Evolutionary conservation across 805 yeast genomes (phyloP).

Genomic region (Huiozyma naganishii): DNA sequence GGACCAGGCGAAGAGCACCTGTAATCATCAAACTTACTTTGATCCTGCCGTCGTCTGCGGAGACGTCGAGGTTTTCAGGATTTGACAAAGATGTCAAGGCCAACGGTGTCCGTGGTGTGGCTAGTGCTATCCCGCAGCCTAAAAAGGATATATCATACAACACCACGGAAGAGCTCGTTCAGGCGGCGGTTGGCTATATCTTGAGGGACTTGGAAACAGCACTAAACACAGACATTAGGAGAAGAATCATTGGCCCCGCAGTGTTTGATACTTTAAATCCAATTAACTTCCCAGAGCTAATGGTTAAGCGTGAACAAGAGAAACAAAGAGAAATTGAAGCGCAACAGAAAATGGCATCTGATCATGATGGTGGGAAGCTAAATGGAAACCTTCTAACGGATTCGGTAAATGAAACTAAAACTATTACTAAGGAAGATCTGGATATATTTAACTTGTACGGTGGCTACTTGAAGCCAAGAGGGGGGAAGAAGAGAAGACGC

Average conservation of each 20-base stretch:
- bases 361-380: neutral
- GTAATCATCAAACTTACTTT: constrained; percentile 18
- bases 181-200: constrained; percentile 49
- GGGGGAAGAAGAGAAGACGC: constrained; percentile 8
- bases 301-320: constrained; percentile 28
- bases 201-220: constrained; percentile 54
- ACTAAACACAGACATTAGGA: constrained; percentile 61
- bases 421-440: constrained; percentile 21
- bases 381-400: neutral
- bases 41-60: constrained; percentile 6
- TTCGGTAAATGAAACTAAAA: constrained; percentile 3
- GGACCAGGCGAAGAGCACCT: constrained; percentile 13
- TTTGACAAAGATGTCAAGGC: neutral
- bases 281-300: constrained; percentile 42
- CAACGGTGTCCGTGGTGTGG: neutral
- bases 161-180: constrained; percentile 31
- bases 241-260: constrained; percentile 58
- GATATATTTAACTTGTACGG: constrained; percentile 29
- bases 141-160: constrained; percentile 8
- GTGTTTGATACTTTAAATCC: constrained; percentile 52
- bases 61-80: constrained; percentile 3
- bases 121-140: neutral
- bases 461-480: constrained; percentile 7
- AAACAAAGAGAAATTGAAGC: constrained; percentile 12
- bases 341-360: neutral